Base-by-base conservation (phyloP, 1,139 yeast genomes). In the Protomyces lactucae-debilis region DNA sequence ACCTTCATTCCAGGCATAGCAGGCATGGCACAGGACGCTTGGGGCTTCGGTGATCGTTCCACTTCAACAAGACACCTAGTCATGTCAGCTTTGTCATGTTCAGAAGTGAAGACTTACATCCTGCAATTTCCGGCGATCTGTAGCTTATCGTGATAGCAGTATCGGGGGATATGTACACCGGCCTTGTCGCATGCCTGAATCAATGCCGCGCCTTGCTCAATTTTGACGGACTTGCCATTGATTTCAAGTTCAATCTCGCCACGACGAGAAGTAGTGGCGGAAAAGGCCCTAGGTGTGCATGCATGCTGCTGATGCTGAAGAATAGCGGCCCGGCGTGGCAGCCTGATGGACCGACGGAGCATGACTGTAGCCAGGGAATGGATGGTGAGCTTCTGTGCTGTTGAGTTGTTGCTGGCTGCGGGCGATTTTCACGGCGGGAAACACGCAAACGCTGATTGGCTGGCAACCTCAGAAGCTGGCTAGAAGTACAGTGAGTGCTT, bases 101-200 rank as follows among this genome's bases (percentile, higher is more conserved):
- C 4, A 14, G 1, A 9, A 9, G 9, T 1, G 5, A 14, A 37
- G 43, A 12, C 57, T 59, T 40, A 59, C 96, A 89, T 89, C 78
- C 96, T 86, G 77, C 96, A 89, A 78, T 88, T 89, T 75, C 96
- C 96, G n/a, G 96, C 96, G 74, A 89, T 83, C 52, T 95, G 93
- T 71, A 89, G 82, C 77, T 89, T 88, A 73, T 89, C 96, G 76
- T 89, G 96, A 80, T 87, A 89, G 78, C 96, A 89, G 79, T 89
- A 89, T 72, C 96, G 83, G 56, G 96, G 96, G 63, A 89, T 86
- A 64, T 86, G 81, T 55, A 88, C 93, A 64, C 96, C 96, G 35
- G 96, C 96, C 77, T 86, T 86, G 74, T 89, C 96, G 69, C 95
- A 91, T 56, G 96, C 96, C 78, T 89, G 96, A 73, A 89, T 88